A percentile compares a stretch with the other conserved stretches of the same genome.
phyloP scores from a whole-genome alignment of 2,329 filamentous ascomycete genomes.

The Grosmannia huntii region DNA sequence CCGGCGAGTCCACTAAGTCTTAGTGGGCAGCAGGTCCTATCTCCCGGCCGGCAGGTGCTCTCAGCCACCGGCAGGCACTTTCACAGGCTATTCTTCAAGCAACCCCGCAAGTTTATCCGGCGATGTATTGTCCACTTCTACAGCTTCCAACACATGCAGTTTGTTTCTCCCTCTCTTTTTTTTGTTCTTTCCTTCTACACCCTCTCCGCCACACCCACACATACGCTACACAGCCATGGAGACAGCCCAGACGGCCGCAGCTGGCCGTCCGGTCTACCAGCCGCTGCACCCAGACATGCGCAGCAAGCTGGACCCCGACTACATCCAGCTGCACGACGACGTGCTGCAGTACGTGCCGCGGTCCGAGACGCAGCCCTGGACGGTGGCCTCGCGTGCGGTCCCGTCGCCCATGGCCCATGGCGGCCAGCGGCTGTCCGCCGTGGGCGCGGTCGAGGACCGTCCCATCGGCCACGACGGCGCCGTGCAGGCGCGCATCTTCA shows the following conservation, averaged over 20 bases:
- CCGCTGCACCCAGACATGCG: constrained; percentile 22
- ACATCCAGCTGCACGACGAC: constrained; percentile 24
- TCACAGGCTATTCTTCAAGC: not conserved
- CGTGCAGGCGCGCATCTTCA: constrained; percentile 19
- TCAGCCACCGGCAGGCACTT: not conserved
- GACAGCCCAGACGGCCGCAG: not conserved
- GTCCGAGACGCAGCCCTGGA: constrained; percentile 21
- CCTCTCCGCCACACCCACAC: not conserved
- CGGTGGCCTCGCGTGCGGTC: constrained; percentile 17
- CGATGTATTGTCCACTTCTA: not conserved
- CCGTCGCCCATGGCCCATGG: constrained; percentile 14
- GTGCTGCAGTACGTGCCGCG: constrained; percentile 23
- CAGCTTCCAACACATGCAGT: not conserved
- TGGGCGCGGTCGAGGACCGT: constrained; percentile 10
- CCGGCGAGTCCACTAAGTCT: not conserved
- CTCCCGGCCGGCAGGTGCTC: not conserved
- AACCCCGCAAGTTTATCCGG: not conserved
- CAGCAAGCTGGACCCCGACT: constrained; percentile 22
- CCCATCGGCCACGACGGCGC: constrained; percentile 18
- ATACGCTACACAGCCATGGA: not conserved
- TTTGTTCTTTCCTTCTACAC: not conserved
- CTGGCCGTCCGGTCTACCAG: constrained; percentile 12
- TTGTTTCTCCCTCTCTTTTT: not conserved
- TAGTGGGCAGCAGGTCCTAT: not conserved
- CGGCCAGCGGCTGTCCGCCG: not conserved